Evolutionary conservation across 805 yeast species (phyloP), one percentile per base, ranked within the genome.

Genomic region (Komagataella pseudopastoris): DNA sequence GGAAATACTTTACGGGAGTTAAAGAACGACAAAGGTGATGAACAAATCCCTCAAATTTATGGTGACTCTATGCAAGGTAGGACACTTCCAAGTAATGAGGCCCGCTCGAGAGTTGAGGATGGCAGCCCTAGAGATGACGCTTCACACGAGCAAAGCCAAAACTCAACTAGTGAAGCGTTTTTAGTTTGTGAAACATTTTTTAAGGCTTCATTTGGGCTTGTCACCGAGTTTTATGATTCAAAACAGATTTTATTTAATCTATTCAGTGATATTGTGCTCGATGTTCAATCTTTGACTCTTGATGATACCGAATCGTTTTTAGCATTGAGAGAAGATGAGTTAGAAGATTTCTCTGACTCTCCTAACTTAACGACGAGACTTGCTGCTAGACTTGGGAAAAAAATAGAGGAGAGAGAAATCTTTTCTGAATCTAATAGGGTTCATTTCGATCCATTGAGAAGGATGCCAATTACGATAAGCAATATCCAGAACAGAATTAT

Each of bases 271-370:
- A 70, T 85, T 5, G 71, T 87, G 8, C 75, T 86, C 74, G 78
- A 81, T 48, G 74, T 85, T 0, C 95, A 87, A 60, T 71, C 80
- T 10, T 65, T 86, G 8, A 83, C 93, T 0, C 64, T 85, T 8
- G 78, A 75, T 24, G 95, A 86, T 60, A 88, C 93, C 0, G 88
- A 84, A 53, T 83, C 81, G 1, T 86, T 86, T 64, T 71, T 73
- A 50, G 77, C 84, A 0, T 70, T 84, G 66, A 74, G 73, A 52
- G 81, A 80, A 30, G 86, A 81, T 44, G 73, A 74, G 2, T 69
- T 72, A 1, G 83, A 80, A 54, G 4, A 12, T 30, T 30, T 30
- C 10, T 14, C 14, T 30, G 39, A 30, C 39, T 30, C 39, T 10
- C 12, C 39, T 30, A 10, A 30, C 5, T 30, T 30, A 14, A 30